phyloP scores from a whole-genome alignment of 2,329 filamentous ascomycete genomes.

The Daldinia eschscholtzii region DNA sequence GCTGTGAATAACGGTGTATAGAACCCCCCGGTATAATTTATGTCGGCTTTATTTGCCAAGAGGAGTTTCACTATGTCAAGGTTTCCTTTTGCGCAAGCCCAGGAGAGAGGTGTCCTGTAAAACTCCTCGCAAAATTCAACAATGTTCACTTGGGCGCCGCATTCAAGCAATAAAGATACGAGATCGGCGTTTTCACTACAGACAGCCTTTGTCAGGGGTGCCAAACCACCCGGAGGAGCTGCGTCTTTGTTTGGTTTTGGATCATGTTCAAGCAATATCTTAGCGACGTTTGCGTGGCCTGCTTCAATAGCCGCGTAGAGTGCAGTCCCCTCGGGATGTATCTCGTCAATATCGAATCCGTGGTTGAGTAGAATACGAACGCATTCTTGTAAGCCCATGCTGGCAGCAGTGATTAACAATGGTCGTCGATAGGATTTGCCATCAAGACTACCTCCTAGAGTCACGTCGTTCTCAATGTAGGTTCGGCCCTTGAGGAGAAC shows the following conservation, averaged over 20 bases:
- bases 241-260: background rate
- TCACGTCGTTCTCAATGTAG: background rate
- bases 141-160: background rate
- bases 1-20: background rate
- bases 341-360: background rate
- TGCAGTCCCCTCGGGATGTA: background rate
- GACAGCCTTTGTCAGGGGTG: background rate
- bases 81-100: background rate
- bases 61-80: background rate
- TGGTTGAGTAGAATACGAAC: background rate
- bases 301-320: background rate
- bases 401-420: background rate
- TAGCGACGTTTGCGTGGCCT: background rate
- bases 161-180: background rate
- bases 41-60: background rate
- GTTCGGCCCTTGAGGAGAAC: background rate
- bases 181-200: background rate
- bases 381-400: background rate
- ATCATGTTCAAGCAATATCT: background rate
- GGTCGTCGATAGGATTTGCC: background rate
- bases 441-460: background rate
- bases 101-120: background rate
- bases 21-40: background rate
- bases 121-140: background rate
- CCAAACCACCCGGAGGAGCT: background rate